phyloP scores from a whole-genome alignment of 2,329 filamentous ascomycete genomes.

The Aspergillus sp. region DNA sequence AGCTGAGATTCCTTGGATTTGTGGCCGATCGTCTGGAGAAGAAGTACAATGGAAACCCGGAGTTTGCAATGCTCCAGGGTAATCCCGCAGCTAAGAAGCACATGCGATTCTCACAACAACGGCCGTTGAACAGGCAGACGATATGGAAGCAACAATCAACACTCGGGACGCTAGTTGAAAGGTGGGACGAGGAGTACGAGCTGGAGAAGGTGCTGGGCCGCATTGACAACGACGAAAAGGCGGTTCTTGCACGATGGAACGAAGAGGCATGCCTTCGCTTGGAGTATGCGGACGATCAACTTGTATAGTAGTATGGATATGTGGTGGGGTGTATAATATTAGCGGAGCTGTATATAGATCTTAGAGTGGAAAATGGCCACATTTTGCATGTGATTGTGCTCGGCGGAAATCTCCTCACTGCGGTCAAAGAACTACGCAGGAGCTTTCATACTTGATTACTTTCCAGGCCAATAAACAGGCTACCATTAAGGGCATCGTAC shows the following conservation, averaged over 20 bases:
- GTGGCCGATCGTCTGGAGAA: conserved; percentile 28
- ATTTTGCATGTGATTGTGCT: conserved; percentile 15
- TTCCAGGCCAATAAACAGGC: not conserved
- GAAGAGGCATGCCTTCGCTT: conserved; percentile 15
- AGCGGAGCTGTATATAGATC: conserved; percentile 5
- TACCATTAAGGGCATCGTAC: conserved; percentile 9
- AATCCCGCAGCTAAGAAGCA: conserved; percentile 19
- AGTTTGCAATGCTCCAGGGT: conserved; percentile 20
- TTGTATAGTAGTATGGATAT: not conserved
- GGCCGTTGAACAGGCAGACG: conserved; percentile 19
- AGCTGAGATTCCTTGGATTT: conserved; percentile 27
- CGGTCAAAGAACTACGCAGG: not conserved
- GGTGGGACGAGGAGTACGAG: conserved; percentile 38
- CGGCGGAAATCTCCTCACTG: conserved; percentile 1
- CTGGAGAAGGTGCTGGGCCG: conserved; percentile 28
- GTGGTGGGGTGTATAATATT: not conserved
- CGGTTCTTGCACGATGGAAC: conserved; percentile 24
- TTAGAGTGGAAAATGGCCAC: not conserved
- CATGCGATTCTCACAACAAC: conserved; percentile 19
- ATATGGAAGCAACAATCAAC: not conserved
- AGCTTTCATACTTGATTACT: not conserved
- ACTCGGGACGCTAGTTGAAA: conserved; percentile 14
- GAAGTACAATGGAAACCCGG: conserved; percentile 29
- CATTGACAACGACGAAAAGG: conserved; percentile 21
- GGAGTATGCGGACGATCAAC: not conserved